These are phyloP conservation scores for Cinchona pubescens DNA, from an alignment of 257 asterid species.

Conservation along the genomic window DNA sequence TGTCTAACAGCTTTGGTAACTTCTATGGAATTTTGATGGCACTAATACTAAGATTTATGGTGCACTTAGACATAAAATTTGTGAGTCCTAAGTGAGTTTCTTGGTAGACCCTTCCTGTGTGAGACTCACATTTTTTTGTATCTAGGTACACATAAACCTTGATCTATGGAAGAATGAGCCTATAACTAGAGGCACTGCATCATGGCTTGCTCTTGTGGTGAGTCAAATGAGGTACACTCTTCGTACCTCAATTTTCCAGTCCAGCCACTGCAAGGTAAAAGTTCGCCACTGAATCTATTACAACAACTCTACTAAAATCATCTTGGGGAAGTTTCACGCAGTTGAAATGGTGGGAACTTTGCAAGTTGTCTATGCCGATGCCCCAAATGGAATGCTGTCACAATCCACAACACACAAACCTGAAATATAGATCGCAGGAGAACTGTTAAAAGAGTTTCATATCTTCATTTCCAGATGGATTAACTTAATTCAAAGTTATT, in stretches of 20 bases:
- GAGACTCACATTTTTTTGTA: too few relatives aligned
- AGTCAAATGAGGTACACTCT: background rate
- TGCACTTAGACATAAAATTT: too few relatives aligned
- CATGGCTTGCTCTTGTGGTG: background rate
- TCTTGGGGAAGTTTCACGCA: slow-evolving; percentile 28
- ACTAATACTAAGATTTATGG: too few relatives aligned
- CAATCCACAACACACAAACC: slow-evolving; percentile 75
- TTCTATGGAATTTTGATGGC: too few relatives aligned
- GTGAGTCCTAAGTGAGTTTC: too few relatives aligned
- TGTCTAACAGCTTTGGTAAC: too few relatives aligned
- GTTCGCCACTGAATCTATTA: background rate
- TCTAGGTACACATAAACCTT: too few relatives aligned
- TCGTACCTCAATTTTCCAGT: background rate
- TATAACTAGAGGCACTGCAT: background rate
- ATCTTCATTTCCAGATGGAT: background rate
- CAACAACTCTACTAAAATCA: slow-evolving; percentile 7
- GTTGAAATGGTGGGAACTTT: slow-evolving; percentile 40
- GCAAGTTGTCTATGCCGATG: slow-evolving; percentile 61
- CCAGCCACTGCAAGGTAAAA: background rate
- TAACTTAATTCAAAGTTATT: background rate
- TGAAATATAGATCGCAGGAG: slow-evolving; percentile 22
- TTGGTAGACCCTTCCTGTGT: too few relatives aligned
- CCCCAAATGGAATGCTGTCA: slow-evolving; percentile 68
- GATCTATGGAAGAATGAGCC: too few relatives aligned
- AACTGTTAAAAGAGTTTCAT: background rate